Evolutionary conservation across 2,329 filamentous ascomycete species (phyloP).

Genomic region (Rhexocercosporidium sp.): DNA sequence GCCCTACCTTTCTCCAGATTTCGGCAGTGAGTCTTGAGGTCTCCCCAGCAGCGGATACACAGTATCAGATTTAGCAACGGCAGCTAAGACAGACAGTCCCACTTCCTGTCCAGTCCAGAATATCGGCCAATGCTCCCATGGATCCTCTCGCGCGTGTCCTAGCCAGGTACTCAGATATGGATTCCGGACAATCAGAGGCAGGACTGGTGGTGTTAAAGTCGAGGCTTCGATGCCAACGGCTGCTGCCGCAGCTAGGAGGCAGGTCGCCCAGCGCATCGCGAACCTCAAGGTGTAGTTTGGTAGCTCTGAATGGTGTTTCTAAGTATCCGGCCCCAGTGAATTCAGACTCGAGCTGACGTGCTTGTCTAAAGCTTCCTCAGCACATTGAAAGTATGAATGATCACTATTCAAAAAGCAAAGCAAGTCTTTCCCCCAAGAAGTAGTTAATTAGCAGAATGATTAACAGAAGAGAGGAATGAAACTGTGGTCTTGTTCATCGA

Average conservation of each 20-base stretch:
- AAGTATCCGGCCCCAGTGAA: background rate
- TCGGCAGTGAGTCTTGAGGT: slow-evolving; percentile 65
- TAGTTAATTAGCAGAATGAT: background rate
- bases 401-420: too few species aligned
- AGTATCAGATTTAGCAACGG: slow-evolving; percentile 61
- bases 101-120: slow-evolving; percentile 77
- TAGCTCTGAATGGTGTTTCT: background rate
- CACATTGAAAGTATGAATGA: background rate
- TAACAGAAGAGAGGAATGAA: background rate
- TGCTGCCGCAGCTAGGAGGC: slow-evolving; percentile 37
- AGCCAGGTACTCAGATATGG: slow-evolving; percentile 68
- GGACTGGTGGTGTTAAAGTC: slow-evolving; percentile 58
- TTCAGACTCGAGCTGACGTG: background rate
- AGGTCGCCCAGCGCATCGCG: slow-evolving; percentile 40
- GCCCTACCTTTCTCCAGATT: slow-evolving; percentile 44
- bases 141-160: slow-evolving; percentile 69
- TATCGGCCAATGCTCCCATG: slow-evolving; percentile 87
- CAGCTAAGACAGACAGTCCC: slow-evolving; percentile 67
- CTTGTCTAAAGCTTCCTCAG: background rate
- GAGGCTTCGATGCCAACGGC: slow-evolving; percentile 50
- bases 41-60: slow-evolving; percentile 70
- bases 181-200: slow-evolving; percentile 63
- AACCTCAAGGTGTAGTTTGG: background rate
- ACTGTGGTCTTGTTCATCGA: background rate
- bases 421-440: background rate